Base-by-base conservation (phyloP, 2,329 filamentous ascomycete species). In the Trichoderma pleuroti region DNA sequence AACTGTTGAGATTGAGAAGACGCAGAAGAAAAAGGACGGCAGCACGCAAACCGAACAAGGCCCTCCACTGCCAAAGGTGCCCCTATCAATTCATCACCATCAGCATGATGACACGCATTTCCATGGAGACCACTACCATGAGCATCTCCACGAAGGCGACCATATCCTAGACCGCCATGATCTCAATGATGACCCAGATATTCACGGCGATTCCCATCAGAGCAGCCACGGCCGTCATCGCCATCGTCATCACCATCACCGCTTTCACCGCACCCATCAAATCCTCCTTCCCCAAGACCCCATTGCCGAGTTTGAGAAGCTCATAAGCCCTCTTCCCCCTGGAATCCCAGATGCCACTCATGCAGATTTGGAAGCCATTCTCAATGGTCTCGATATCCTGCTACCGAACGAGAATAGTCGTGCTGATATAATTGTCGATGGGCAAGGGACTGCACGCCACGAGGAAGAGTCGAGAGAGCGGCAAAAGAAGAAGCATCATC, bases 91-190 rank as follows among this genome's bases (percentile, higher is more conserved):
- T 24, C 59, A 64, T 11, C 68, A 70, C 21, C 68, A 70, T 34
- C 68, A 59, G 11, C 68, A 70, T 30, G 52, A 70, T 16, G 68
- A 70, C 32, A 56, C 52, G 34, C 61, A 70, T 52, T 70, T 70
- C 4, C 68, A 70, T 9, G 60, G 66, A n/a, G 56, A 39, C 1
- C 68, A 54, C 18, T 56, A 24, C 24, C 64, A 68, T 21, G n/a
- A 39, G 4, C 57, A 60, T 7, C 24, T 28, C 14, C 52, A 42
- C 12, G 39, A 36, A 11, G 21, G 39, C 42, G n/a, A 59, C 21
- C 30, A 64, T 14, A 70, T 30, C 26, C 12, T 14, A 14, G 26
- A 56, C 30, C 46, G n/a, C 16, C 30, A 4, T 49, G 18, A 32
- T 42, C 21, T 18, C 36, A 32, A 32, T 12, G 6, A 10, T 24